Evolutionary conservation across 306 rosid genomes (phyloP), one percentile per base, ranked within the genome.

Genomic region (Inga oerstediana): DNA sequence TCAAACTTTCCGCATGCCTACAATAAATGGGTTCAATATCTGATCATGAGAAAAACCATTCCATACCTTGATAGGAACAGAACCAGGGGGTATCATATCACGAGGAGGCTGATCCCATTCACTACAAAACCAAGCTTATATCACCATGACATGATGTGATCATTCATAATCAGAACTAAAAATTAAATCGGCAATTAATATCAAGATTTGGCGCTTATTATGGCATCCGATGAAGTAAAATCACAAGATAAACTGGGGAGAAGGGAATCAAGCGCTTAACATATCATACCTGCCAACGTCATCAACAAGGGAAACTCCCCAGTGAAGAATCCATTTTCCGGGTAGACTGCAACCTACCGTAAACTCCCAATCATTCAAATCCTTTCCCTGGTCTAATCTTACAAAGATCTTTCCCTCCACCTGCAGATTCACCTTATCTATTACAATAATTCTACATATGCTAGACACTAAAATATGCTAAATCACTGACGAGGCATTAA

Each of bases 71-170:
- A 97, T 88, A 54, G 90, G 84, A 82, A 94, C 54, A 61, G 99
- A 97, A 80, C 89, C 97, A 24, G 91, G 82, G 43, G 98, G 97
- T 81, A 85, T 89, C 95, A 94, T 90, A 88, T 88, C 91, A 27
- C 61, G 81, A 73, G 98, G 98, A 87, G 99, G 97, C 65, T 97
- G 98, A 89, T 94, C 98, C 99, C 99, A 97, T 80, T 97, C 99
- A 59, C 98, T 97, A 89, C 81, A 85, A 77, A 75, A 81, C 54
- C 71, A 77, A 88, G 17, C 59, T 82, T 75, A 35, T 17, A 81
- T 72, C 59, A 61, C 34, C 67, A 48, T 71, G 43, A 80, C 61
- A 74, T 34, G 74, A 62, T 52, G 41, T 45, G 46, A 74, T 79
- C 74, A 82, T 22, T 72, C 54, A 76, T 46, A 2, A n/a, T 13